phyloP scores from a whole-genome alignment of 148 eudicot species.

The Fagopyrum homotropicum region DNA sequence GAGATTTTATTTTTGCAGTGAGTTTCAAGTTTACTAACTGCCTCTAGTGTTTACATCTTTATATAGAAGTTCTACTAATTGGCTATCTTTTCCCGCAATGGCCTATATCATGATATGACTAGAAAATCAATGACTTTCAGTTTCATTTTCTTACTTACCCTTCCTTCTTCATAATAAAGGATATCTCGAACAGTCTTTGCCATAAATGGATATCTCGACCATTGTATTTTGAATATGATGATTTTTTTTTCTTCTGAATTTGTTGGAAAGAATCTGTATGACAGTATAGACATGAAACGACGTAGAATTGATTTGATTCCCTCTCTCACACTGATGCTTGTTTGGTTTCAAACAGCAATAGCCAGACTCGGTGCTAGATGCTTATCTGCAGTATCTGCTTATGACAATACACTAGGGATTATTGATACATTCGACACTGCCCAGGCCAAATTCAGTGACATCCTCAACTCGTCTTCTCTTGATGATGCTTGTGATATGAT shows the following conservation, averaged over 20 bases:
- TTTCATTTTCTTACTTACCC: too few relatives aligned
- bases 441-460: conserved; percentile 79
- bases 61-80: background rate
- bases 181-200: too few relatives aligned
- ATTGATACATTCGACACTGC: conserved; percentile 81
- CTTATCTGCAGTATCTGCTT: conserved; percentile 90
- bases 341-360: conserved; percentile 43
- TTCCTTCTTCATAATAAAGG: too few relatives aligned
- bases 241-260: background rate
- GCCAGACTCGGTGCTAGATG: conserved; percentile 93
- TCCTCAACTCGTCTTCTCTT: conserved; percentile 75
- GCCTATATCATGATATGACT: background rate
- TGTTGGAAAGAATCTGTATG: background rate
- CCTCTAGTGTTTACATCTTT: background rate
- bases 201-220: background rate
- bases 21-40: background rate
- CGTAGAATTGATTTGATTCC: background rate
- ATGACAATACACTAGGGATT: conserved; percentile 74
- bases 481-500: conserved; percentile 91
- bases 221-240: background rate
- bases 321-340: background rate
- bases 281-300: background rate
- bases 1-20: background rate
- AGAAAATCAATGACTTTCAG: background rate
- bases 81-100: background rate